Percentiles rank a stretch among this genome's conserved stretches.
Conservation (phyloP, 2,329 filamentous ascomycete genomes). For the Nannizziopsis barbatae region DNA sequence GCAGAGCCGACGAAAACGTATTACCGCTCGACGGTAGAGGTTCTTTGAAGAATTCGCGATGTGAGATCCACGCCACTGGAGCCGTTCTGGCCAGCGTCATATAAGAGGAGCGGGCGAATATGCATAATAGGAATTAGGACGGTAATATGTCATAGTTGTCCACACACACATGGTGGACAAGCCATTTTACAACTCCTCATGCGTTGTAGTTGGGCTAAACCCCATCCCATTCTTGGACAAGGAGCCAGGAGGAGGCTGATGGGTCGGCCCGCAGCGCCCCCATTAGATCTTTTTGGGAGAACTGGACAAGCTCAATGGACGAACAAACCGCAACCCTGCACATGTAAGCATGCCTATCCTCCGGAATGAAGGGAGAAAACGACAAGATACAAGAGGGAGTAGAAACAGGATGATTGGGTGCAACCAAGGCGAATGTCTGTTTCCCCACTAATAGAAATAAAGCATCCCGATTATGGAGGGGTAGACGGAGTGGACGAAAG, state of each 20-base stretch:
- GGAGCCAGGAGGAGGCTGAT: constrained; percentile 21
- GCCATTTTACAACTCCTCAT: constrained; percentile 6
- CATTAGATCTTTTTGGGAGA: constrained; percentile 23
- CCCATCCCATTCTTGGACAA: background rate
- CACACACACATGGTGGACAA: constrained; percentile 5
- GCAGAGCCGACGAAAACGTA: background rate
- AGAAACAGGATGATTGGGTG: constrained; percentile 11
- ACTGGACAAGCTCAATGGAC: constrained; percentile 12
- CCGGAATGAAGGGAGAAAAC: constrained; percentile 11
- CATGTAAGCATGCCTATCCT: constrained; percentile 13
- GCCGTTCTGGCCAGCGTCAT: constrained; percentile 8
- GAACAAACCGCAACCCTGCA: constrained; percentile 9
- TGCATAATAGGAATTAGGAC: constrained; percentile 9
- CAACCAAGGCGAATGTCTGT: background rate
- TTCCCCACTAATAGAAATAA: constrained; percentile 5
- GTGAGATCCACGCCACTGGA: constrained; percentile 5
- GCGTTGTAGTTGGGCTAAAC: constrained; percentile 14
- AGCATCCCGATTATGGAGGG: constrained; percentile 6
- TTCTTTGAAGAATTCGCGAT: constrained; percentile 3
- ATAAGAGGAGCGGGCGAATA: constrained; percentile 6
- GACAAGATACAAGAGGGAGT: constrained; percentile 2
- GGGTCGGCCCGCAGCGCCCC: constrained; percentile 38
- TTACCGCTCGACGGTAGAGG: constrained; percentile 4
- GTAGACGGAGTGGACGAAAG: background rate
- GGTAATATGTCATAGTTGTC: constrained; percentile 15